These are phyloP conservation scores for Camelina neglecta DNA, from an alignment of 345 rosid genomes.

Conservation along the genomic window DNA sequence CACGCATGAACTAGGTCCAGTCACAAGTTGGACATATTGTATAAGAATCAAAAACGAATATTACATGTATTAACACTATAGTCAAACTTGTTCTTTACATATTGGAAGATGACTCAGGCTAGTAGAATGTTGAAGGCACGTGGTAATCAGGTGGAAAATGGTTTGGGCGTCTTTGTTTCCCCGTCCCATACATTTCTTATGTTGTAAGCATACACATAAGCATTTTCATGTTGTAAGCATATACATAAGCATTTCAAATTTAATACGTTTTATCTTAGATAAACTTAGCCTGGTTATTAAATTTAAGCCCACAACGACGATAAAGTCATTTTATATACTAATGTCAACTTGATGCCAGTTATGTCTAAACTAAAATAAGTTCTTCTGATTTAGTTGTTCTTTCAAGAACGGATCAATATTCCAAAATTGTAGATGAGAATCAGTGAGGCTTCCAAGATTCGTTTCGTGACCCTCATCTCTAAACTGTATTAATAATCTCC, in stretches of 20 bases:
- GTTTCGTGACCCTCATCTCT: constrained; percentile 20
- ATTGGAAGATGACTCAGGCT: constrained; percentile 31
- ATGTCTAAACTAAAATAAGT: constrained; percentile 35
- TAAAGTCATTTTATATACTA: constrained; percentile 31
- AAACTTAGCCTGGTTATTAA: background rate
- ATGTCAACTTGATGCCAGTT: constrained; percentile 32
- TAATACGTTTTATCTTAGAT: constrained; percentile 46
- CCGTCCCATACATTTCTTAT: constrained; percentile 7
- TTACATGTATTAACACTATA: background rate
- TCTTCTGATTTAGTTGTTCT: constrained; percentile 2
- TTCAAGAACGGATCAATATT: constrained; percentile 19
- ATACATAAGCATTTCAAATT: constrained; percentile 34
- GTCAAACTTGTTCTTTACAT: background rate
- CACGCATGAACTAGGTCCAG: constrained; percentile 31
- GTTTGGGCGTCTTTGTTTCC: constrained; percentile 17
- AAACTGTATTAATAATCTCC: background rate
- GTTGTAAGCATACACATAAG: constrained; percentile 35
- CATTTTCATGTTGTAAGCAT: constrained; percentile 36
- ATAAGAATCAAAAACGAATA: background rate
- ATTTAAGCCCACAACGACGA: constrained; percentile 21
- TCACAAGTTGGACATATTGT: constrained; percentile 18
- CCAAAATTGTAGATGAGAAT: constrained; percentile 27
- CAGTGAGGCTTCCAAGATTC: constrained; percentile 26
- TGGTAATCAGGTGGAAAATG: constrained; percentile 32
- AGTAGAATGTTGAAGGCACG: constrained; percentile 27